phyloP scores from a whole-genome alignment of 2,329 filamentous ascomycete genomes.

The Penicillium sp. region DNA sequence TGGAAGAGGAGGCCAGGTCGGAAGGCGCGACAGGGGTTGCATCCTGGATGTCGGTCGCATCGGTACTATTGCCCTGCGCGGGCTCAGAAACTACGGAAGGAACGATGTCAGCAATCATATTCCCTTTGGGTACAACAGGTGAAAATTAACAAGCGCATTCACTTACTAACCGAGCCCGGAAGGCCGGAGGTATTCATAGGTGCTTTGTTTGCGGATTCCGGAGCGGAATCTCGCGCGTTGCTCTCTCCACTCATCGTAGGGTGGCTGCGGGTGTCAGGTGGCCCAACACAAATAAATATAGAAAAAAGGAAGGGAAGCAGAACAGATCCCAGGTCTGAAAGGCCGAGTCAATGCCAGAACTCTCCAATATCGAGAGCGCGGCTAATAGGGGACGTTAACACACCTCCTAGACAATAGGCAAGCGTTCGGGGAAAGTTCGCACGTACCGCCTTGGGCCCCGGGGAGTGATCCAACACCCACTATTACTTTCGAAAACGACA shows the following conservation, averaged over 20 bases:
- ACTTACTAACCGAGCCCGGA: constrained; percentile 31
- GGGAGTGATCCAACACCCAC: constrained; percentile 11
- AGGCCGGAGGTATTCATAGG: constrained; percentile 33
- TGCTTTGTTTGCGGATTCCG: constrained; percentile 30
- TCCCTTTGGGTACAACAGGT: background rate
- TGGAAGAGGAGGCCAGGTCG: constrained; percentile 15
- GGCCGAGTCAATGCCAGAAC: constrained; percentile 11
- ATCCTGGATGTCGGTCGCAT: constrained; percentile 24
- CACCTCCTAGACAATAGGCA: constrained; percentile 15
- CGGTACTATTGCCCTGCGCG: constrained; percentile 20
- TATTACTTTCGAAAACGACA: constrained; percentile 8
- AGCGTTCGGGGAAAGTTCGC: background rate
- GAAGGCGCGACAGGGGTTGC: constrained; percentile 19
- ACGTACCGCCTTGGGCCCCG: constrained; percentile 16
- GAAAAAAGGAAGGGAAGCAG: constrained; percentile 10
- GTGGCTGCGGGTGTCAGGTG: constrained; percentile 18
- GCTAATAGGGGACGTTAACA: constrained; percentile 17
- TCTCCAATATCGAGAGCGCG: constrained; percentile 11
- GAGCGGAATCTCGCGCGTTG: constrained; percentile 33
- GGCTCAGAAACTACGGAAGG: constrained; percentile 27
- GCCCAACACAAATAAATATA: constrained; percentile 11
- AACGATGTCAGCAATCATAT: constrained; percentile 14
- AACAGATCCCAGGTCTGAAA: constrained; percentile 4
- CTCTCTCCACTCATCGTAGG: constrained; percentile 34
- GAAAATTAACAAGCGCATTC: background rate